Evolutionary conservation across 805 yeast species (phyloP), one percentile per base, ranked within the genome.

Genomic region (Clavispora carvajalis): DNA sequence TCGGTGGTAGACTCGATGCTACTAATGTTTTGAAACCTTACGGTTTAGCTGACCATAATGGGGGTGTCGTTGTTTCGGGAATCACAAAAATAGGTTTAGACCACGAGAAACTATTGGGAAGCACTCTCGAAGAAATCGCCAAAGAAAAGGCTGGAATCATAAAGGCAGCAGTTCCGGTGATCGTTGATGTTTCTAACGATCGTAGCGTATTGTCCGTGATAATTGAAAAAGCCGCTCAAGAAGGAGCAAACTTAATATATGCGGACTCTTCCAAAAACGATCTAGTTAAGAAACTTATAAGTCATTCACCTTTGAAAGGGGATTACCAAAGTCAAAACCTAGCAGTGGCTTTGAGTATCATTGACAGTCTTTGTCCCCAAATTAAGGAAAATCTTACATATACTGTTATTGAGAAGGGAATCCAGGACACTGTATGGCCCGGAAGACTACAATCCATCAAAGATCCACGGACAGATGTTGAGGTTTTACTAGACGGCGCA

Each of bases 1-100:
- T 93, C 6, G 99, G 99, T 2, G 99, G 99, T 0, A 61, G 85
- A 31, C 58, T 79, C 10, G 99, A 91, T 61, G 87, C 97, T 1
- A 91, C 99, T 0, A 91, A 91, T 63, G 85, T 85, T 0, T 58
- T 83, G 21, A 53, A 51, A 9, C 55, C 72, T 0, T 22, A 24
- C 11, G 47, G 45, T 5, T 21, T 42, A 15, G 19, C 34, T 28
- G 28, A 33, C 22, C 8, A 9, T 7, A 17, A n/a, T 10, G 49
- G 52, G 4, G 72, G 78, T 12, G 79, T 79, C 22, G 39, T 83
- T 26, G 77, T 72, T 6, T 76, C 89, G 7, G 95, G 83, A 1
- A 82, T 93, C 33, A 80, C 96, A 5, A 86, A 87, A 55, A 82
- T 91, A 17, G 93, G 91, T 1, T 54, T 87, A 41, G 99, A 91